phyloP scores from a whole-genome alignment of 83 land plant genomes.

The Picea abies region DNA sequence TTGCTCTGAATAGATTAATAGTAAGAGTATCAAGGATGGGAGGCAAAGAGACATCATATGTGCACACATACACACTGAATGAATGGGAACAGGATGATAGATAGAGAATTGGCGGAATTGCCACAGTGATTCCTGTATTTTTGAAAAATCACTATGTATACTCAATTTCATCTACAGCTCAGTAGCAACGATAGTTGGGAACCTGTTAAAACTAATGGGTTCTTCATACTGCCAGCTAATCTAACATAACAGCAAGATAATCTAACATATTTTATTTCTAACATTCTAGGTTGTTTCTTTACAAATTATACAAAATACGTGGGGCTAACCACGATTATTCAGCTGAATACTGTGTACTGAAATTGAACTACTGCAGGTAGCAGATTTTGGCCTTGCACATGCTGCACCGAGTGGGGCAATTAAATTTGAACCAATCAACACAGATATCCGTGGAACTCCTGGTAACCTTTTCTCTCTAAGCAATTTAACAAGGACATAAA shows the following conservation, averaged over 20 bases:
- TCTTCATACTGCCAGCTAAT: background rate
- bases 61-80: too few relatives aligned
- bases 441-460: constrained; percentile 88
- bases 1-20: constrained; percentile 1
- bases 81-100: too few relatives aligned
- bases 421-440: constrained; percentile 77
- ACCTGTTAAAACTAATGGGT: background rate
- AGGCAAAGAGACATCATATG: too few relatives aligned
- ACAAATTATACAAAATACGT: background rate
- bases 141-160: background rate
- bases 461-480: constrained; percentile 37
- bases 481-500: background rate
- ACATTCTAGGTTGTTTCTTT: background rate
- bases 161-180: background rate
- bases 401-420: constrained; percentile 73
- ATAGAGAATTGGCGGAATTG: background rate
- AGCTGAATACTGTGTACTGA: background rate
- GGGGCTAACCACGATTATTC: background rate
- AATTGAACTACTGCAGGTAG: constrained; percentile 47
- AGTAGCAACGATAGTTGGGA: background rate
- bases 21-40: too few relatives aligned
- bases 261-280: background rate
- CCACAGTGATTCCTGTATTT: background rate
- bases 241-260: constrained; percentile 7
- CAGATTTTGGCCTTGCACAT: constrained; percentile 95